Percentiles rank a stretch among this genome's conserved stretches.
phyloP scores from a whole-genome alignment of 768 basidiomycete genomes.

The Porphyrellus cyaneotinctus region DNA sequence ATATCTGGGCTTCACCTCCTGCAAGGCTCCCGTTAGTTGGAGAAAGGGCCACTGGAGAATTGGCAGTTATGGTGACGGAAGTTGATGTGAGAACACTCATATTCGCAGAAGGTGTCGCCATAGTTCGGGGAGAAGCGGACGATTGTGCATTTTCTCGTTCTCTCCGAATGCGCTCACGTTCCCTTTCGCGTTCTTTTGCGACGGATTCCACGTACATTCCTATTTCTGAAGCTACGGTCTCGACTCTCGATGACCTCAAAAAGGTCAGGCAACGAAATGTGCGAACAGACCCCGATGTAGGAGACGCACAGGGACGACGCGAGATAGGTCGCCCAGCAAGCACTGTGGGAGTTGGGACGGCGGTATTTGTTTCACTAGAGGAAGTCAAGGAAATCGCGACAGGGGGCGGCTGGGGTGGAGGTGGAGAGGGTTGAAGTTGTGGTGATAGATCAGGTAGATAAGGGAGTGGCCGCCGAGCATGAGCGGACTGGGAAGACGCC shows the following conservation, averaged over 20 bases:
- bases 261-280: constrained; percentile 51
- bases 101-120: constrained; percentile 21
- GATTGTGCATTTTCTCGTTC: constrained; percentile 51
- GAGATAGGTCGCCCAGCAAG: constrained; percentile 28
- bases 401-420: constrained; percentile 37
- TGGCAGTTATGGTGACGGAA: constrained; percentile 5
- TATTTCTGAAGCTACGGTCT: constrained; percentile 55
- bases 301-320: constrained; percentile 32
- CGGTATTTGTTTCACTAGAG: constrained; percentile 3
- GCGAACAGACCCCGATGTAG: constrained; percentile 37
- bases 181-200: constrained; percentile 70
- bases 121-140: constrained; percentile 26
- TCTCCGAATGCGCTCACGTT: constrained; percentile 66
- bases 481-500: constrained; percentile 33
- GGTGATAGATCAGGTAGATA: constrained; percentile 62
- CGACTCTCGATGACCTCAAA: constrained; percentile 46
- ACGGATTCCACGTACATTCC: constrained; percentile 72
- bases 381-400: constrained; percentile 20
- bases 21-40: constrained; percentile 8
- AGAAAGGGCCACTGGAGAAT: constrained; percentile 16
- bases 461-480: constrained; percentile 42
- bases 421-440: constrained; percentile 55
- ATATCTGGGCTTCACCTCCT: constrained; percentile 20
- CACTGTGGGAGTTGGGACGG: constrained; percentile 6
- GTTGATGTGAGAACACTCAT: constrained; percentile 9